Conservation (phyloP, 768 basidiomycete genomes). For the Cyclocybe aegerita region DNA sequence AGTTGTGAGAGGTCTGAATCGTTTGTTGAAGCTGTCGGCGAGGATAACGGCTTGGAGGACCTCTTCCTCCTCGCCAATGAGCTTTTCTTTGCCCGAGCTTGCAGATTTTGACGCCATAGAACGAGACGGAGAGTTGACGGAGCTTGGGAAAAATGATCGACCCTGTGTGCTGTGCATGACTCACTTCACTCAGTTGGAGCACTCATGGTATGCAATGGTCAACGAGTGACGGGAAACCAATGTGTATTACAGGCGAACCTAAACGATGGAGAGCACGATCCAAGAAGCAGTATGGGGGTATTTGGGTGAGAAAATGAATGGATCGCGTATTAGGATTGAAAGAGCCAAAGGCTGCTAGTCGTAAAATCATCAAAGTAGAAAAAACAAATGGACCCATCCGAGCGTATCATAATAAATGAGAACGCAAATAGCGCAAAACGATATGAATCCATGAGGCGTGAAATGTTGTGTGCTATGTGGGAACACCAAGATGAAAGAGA, state of each 20-base stretch:
- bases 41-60: constrained; percentile 93
- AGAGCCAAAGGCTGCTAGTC: constrained; percentile 60
- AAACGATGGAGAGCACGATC: constrained; percentile 53
- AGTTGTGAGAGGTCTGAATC: constrained; percentile 87
- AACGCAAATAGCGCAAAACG: constrained; percentile 26
- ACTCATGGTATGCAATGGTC: background rate
- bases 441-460: constrained; percentile 34
- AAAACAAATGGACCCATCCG: constrained; percentile 59
- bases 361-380: constrained; percentile 61
- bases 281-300: constrained; percentile 60
- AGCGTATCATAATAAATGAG: constrained; percentile 44
- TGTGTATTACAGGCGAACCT: constrained; percentile 56
- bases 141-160: constrained; percentile 6
- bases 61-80: constrained; percentile 74
- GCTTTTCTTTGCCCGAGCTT: constrained; percentile 56
- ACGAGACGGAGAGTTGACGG: constrained; percentile 11
- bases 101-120: constrained; percentile 68
- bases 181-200: constrained; percentile 19
- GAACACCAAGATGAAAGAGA: constrained; percentile 30
- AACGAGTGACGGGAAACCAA: constrained; percentile 32
- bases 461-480: constrained; percentile 35
- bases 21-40: constrained; percentile 94
- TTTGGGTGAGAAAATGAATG: constrained; percentile 49
- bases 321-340: constrained; percentile 70
- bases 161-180: constrained; percentile 18